phyloP scores from a whole-genome alignment of 106 monocot genomes.

The Vanilla planifolia region DNA sequence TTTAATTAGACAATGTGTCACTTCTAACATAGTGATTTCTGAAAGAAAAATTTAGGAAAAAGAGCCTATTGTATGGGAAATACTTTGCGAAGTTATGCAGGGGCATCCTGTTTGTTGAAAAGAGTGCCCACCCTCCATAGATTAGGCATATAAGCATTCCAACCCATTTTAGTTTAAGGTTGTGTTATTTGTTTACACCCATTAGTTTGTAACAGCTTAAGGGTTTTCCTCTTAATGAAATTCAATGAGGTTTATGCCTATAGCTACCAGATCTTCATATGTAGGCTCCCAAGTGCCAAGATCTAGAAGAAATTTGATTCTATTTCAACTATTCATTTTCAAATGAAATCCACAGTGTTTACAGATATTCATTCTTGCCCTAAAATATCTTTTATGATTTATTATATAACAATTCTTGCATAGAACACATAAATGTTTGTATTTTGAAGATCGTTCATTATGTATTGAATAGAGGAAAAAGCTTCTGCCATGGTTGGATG shows the following conservation, averaged over 20 bases:
- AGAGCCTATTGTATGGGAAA: slow-evolving; percentile 13
- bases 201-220: too few relatives aligned
- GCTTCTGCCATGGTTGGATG: too few relatives aligned
- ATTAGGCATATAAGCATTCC: too few relatives aligned
- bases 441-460: too few relatives aligned
- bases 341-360: slow-evolving; percentile 8
- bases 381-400: slow-evolving; percentile 8
- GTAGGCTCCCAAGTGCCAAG: slow-evolving; percentile 12
- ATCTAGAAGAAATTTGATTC: slow-evolving; percentile 7
- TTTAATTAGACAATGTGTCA: slow-evolving; percentile 12
- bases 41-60: slow-evolving; percentile 15
- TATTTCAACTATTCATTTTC: slow-evolving; percentile 12
- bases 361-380: slow-evolving; percentile 8
- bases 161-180: too few relatives aligned
- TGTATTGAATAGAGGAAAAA: too few relatives aligned
- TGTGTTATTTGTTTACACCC: too few relatives aligned
- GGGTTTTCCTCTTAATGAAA: slow-evolving; percentile 7
- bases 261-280: slow-evolving; percentile 12
- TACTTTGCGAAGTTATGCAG: slow-evolving; percentile 11
- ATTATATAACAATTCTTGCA: slow-evolving; percentile 4
- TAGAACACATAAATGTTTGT: not conserved
- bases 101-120: too few relatives aligned
- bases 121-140: too few relatives aligned
- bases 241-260: slow-evolving; percentile 11
- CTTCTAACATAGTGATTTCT: slow-evolving; percentile 12